Evolutionary conservation across 2,329 filamentous ascomycete genomes (phyloP).

Genomic region (Venturia asperata): DNA sequence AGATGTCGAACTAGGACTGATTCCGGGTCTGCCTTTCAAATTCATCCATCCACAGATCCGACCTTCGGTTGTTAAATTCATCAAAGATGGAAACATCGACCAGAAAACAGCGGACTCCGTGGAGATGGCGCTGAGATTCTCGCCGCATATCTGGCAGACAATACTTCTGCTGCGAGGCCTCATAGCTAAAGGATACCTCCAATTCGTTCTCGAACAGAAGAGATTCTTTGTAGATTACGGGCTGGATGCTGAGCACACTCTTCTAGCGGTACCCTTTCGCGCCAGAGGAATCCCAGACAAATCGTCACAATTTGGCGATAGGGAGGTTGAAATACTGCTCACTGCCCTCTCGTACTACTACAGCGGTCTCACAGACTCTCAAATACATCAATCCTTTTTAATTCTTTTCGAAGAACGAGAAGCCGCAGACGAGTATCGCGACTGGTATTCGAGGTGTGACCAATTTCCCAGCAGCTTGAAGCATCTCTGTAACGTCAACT

Average conservation of each 20-base stretch:
- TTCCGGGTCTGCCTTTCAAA: conserved; percentile 27
- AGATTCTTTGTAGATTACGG: conserved; percentile 59
- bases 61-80: background rate
- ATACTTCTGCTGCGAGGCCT: conserved; percentile 57
- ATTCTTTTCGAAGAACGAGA: conserved; percentile 48
- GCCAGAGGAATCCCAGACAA: conserved; percentile 58
- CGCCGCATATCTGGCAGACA: background rate
- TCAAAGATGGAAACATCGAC: background rate
- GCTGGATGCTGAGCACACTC: conserved; percentile 35
- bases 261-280: conserved; percentile 50
- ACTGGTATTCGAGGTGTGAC: conserved; percentile 38
- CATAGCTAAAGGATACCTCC: conserved; percentile 52
- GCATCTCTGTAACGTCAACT: conserved; percentile 46
- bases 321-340: conserved; percentile 57
- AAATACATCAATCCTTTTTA: conserved; percentile 44
- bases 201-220: conserved; percentile 51
- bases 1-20: background rate
- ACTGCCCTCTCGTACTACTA: conserved; percentile 65
- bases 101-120: background rate
- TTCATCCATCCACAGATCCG: background rate
- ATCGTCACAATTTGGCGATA: conserved; percentile 61
- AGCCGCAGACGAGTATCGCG: conserved; percentile 44
- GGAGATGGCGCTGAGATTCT: background rate
- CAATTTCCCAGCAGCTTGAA: conserved; percentile 34
- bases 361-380: conserved; percentile 44